A percentile compares a stretch with the other conserved stretches of the same genome.
Evolutionary conservation across 371 early-diverging fungal species (phyloP).

Genomic region (Mucor irregularis): DNA sequence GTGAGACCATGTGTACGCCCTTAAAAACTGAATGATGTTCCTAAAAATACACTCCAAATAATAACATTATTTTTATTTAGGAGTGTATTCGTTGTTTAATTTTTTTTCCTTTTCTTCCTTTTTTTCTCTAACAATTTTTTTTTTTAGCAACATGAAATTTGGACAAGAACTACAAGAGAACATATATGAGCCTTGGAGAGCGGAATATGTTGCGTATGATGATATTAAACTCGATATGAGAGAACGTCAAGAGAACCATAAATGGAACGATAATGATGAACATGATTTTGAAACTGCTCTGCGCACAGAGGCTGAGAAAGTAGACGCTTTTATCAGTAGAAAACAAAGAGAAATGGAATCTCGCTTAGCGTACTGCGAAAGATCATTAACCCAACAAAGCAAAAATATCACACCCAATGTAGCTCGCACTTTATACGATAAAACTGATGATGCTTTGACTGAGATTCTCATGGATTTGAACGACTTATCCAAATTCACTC

Average conservation of each 20-base stretch:
- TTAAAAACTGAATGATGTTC: slow-evolving; percentile 2
- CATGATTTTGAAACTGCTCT: slow-evolving; percentile 80
- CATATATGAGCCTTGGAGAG: slow-evolving; percentile 80
- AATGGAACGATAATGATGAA: slow-evolving; percentile 74
- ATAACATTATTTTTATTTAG: neutral
- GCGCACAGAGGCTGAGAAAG: slow-evolving; percentile 90
- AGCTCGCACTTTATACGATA: slow-evolving; percentile 31
- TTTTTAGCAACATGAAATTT: slow-evolving; percentile 72
- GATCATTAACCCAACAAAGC: slow-evolving; percentile 32
- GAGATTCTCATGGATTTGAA: slow-evolving; percentile 83
- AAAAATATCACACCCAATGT: slow-evolving; percentile 21
- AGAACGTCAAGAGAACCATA: slow-evolving; percentile 39
- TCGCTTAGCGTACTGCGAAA: slow-evolving; percentile 78
- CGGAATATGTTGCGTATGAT: slow-evolving; percentile 85
- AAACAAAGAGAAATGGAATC: slow-evolving; percentile 90
- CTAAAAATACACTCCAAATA: slow-evolving; percentile 15
- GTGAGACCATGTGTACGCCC: slow-evolving; percentile 6
- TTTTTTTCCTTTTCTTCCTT: slow-evolving; percentile 3
- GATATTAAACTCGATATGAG: slow-evolving; percentile 77
- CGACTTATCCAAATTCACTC: slow-evolving; percentile 90
- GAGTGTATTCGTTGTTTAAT: neutral
- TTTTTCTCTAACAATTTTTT: neutral
- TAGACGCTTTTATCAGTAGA: slow-evolving; percentile 47
- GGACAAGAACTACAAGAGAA: slow-evolving; percentile 72
- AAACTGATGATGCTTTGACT: slow-evolving; percentile 77